Evolutionary conservation across 495 filamentous ascomycete species (phyloP).

Genomic region (Physcia stellaris): DNA sequence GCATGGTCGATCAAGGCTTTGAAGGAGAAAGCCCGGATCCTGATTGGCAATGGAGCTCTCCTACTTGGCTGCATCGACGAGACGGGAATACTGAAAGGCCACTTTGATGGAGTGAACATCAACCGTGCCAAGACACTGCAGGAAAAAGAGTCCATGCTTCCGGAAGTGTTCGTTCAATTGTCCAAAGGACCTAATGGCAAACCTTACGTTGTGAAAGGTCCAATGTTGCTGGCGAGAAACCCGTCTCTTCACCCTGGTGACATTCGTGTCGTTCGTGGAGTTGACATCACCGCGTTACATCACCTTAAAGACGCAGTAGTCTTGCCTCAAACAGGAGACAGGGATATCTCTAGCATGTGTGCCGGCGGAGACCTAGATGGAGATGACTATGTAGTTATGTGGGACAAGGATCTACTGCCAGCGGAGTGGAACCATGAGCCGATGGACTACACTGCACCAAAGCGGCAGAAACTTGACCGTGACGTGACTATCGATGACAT

Average conservation of each 20-base stretch:
- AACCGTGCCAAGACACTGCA: conserved; percentile 14
- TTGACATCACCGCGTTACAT: conserved; percentile 56
- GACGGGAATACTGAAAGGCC: conserved; percentile 57
- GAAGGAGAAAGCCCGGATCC: conserved; percentile 85
- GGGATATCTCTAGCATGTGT: conserved; percentile 82
- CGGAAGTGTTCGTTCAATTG: conserved; percentile 84
- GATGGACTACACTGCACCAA: conserved; percentile 54
- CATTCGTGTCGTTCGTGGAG: conserved; percentile 73
- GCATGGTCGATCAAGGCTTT: conserved; percentile 72
- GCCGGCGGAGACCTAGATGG: conserved; percentile 94
- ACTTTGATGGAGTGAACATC: conserved; percentile 26
- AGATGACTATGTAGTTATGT: conserved; percentile 89
- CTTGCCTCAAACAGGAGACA: conserved; percentile 71
- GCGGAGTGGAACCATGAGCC: conserved; percentile 51
- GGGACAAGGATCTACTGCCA: conserved; percentile 70
- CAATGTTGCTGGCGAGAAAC: conserved; percentile 80
- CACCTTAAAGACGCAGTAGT: conserved; percentile 79
- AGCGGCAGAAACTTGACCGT: conserved; percentile 34
- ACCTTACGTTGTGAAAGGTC: conserved; percentile 56
- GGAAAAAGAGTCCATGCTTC: conserved; percentile 38
- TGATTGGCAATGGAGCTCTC: conserved; percentile 70
- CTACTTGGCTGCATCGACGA: conserved; percentile 87
- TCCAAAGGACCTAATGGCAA: conserved; percentile 32
- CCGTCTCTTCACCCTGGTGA: conserved; percentile 92
- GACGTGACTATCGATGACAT: conserved; percentile 57